These are phyloP conservation scores for Colletotrichum spinosum DNA, from an alignment of 2,329 filamentous ascomycete species.

Conservation along the genomic window DNA sequence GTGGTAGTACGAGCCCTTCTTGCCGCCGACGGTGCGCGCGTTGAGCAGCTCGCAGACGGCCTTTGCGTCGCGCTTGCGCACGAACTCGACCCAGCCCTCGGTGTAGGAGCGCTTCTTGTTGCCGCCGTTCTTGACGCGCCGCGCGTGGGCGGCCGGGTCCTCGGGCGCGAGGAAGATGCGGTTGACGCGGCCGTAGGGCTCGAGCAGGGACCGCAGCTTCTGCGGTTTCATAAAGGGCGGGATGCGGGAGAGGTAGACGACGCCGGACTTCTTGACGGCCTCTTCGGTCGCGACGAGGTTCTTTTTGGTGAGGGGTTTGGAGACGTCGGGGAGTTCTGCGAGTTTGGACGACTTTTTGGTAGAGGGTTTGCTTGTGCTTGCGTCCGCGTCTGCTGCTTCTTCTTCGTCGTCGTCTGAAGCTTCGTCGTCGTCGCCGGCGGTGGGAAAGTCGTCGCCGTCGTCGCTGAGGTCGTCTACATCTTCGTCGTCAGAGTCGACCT, in stretches of 20 bases:
- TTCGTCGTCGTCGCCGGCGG: conserved; percentile 43
- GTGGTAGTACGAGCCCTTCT: conserved; percentile 85
- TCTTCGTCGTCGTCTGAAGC: conserved; percentile 17
- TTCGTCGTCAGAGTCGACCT: conserved; percentile 60
- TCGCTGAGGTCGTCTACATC: conserved; percentile 53
- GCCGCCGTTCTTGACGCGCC: conserved; percentile 77
- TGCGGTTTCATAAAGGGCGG: conserved; percentile 90
- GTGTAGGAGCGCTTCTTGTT: conserved; percentile 87
- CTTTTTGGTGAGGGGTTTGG: conserved; percentile 71
- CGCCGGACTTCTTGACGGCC: conserved; percentile 78
- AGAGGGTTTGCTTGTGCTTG: conserved; percentile 33
- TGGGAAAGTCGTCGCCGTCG: conserved; percentile 47
- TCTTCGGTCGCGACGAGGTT: conserved; percentile 74
- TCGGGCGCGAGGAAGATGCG: conserved; percentile 85
- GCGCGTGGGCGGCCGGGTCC: conserved; percentile 72
- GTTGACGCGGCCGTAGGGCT: conserved; percentile 80
- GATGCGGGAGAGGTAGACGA: conserved; percentile 85
- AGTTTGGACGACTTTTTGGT: conserved; percentile 42
- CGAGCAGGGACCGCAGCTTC: conserved; percentile 80
- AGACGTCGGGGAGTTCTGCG: conserved; percentile 57
- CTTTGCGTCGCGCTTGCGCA: conserved; percentile 81
- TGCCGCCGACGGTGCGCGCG: conserved; percentile 81
- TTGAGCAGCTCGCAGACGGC: conserved; percentile 81
- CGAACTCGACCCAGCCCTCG: conserved; percentile 90
- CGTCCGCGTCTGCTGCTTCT: conserved; percentile 37